Evolutionary conservation across 2,329 filamentous ascomycete genomes (phyloP).

Genomic region (Aspergillus floridensis): DNA sequence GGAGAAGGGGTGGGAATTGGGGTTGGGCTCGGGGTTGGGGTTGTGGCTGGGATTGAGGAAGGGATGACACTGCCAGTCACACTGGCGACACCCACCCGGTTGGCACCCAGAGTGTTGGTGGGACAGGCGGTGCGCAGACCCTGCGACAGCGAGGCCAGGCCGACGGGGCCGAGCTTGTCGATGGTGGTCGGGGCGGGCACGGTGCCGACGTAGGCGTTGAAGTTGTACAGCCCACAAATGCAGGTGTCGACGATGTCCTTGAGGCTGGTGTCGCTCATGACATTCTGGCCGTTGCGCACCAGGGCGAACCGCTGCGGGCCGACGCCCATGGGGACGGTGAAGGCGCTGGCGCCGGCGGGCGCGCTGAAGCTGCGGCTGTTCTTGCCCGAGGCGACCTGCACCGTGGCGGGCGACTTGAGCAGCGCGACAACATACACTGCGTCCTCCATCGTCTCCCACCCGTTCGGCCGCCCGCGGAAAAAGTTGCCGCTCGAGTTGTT

Average conservation of each 20-base stretch:
- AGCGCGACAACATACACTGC: conserved; percentile 54
- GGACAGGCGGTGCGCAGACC: conserved; percentile 31
- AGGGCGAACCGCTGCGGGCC: conserved; percentile 51
- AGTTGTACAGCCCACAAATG: conserved; percentile 55
- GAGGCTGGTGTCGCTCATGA: conserved; percentile 49
- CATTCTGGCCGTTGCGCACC: conserved; percentile 39
- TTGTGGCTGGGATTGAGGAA: not conserved
- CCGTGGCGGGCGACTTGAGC: conserved; percentile 45
- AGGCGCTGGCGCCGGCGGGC: conserved; percentile 47
- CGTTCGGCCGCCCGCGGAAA: conserved; percentile 52
- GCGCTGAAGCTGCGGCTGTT: conserved; percentile 45
- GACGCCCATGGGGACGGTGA: conserved; percentile 48
- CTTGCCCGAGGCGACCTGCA: conserved; percentile 49
- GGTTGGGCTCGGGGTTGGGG: not conserved
- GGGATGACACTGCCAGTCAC: not conserved
- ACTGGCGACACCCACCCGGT: not conserved
- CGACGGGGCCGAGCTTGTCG: conserved; percentile 39
- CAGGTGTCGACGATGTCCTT: conserved; percentile 52
- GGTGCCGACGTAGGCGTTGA: conserved; percentile 55
- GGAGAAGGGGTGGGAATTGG: not conserved
- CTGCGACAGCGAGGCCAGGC: conserved; percentile 26
- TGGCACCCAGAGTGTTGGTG: conserved; percentile 26
- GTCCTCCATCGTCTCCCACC: conserved; percentile 51
- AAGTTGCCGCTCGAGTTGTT: conserved; percentile 52
- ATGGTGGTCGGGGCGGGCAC: conserved; percentile 39